These are phyloP conservation scores for Mortierella sp. DNA, from an alignment of 371 early-diverging fungal species.

Conservation along the genomic window DNA sequence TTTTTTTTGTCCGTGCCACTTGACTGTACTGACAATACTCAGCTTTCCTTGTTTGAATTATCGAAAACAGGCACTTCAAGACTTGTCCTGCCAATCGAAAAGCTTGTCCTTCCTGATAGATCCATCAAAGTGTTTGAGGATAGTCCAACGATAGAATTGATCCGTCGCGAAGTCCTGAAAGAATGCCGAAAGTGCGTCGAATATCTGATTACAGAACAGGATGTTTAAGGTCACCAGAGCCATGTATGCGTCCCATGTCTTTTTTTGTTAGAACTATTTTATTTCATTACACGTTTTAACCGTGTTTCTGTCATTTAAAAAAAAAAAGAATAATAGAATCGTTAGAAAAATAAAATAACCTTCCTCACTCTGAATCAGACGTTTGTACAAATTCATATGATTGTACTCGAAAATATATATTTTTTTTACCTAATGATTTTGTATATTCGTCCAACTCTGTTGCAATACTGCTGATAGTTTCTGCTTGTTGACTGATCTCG, in stretches of 20 bases:
- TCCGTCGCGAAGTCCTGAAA: slow-evolving; percentile 29
- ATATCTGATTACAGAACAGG: slow-evolving; percentile 7
- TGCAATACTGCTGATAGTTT: slow-evolving; percentile 68
- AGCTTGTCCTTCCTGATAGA: slow-evolving; percentile 46
- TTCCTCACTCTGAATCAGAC: no score
- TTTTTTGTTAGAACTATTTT: not conserved
- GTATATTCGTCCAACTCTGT: slow-evolving; percentile 74
- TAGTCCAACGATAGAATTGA: slow-evolving; percentile 31
- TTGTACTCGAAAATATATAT: no score
- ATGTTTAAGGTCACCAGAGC: not conserved
- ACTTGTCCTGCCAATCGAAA: slow-evolving; percentile 65
- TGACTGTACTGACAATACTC: no score
- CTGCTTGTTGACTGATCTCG: slow-evolving; percentile 67
- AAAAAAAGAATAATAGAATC: not conserved
- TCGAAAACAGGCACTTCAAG: slow-evolving; percentile 65
- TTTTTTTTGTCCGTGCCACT: not conserved
- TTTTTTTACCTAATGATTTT: slow-evolving; percentile 63
- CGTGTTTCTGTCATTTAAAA: not conserved
- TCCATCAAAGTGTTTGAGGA: slow-evolving; percentile 23
- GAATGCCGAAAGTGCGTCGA: slow-evolving; percentile 38
- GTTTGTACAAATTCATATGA: no score
- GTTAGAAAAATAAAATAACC: not conserved
- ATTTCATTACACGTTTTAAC: not conserved
- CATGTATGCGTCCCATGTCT: not conserved
- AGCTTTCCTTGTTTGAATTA: not conserved